phyloP scores from a whole-genome alignment of 164 flowering plant species.

The Berberis vulgaris region DNA sequence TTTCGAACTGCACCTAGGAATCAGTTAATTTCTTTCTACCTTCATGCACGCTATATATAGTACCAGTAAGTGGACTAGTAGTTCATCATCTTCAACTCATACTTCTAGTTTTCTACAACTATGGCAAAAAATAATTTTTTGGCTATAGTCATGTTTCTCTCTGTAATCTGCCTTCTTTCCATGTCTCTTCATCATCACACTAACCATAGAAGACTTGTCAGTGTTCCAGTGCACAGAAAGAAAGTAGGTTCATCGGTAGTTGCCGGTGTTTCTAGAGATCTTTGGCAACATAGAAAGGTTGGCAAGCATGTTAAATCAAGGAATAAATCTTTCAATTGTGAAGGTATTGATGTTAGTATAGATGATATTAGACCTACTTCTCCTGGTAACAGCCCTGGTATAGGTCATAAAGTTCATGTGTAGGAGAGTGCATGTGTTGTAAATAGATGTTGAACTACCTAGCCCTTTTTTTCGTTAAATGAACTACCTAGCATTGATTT shows the following conservation, averaged over 20 bases:
- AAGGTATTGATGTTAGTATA: background rate
- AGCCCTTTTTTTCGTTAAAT: too few species aligned
- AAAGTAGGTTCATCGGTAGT: background rate
- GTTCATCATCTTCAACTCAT: background rate
- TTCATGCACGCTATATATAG: too few species aligned
- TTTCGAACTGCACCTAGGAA: background rate
- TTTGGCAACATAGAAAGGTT: background rate
- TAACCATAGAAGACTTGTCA: background rate
- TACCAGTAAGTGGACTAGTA: background rate
- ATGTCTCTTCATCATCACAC: background rate
- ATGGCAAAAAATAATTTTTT: background rate
- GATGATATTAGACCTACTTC: constrained; percentile 2
- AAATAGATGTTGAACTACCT: background rate
- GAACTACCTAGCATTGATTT: background rate
- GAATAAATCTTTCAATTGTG: background rate
- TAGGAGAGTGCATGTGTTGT: background rate
- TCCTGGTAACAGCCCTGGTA: constrained; percentile 5
- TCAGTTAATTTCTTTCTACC: too few species aligned
- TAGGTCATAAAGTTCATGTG: constrained; percentile 1
- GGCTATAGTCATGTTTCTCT: background rate
- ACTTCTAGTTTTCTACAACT: background rate
- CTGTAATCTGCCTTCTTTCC: background rate
- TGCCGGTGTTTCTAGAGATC: background rate
- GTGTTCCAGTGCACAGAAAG: background rate
- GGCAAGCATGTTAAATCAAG: background rate